phyloP scores from a whole-genome alignment of 1,284 basidiomycete species.

The Rhodotorula glutinis region DNA sequence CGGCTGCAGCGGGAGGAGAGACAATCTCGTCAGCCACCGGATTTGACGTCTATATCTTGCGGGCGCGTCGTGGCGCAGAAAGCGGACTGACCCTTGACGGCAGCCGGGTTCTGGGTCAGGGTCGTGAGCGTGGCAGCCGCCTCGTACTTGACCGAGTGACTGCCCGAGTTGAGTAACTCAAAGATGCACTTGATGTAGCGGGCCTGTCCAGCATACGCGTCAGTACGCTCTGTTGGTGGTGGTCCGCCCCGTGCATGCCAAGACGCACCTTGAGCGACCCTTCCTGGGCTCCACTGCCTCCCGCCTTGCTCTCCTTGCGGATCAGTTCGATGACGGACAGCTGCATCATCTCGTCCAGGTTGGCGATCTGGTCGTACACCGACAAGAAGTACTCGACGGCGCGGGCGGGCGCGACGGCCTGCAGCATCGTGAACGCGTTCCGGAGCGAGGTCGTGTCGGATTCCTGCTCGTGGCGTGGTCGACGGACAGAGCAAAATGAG shows the following conservation, averaged over 20 bases:
- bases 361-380: conserved; percentile 77
- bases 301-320: conserved; percentile 75
- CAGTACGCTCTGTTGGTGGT: not conserved
- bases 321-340: conserved; percentile 96
- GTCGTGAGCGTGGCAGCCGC: conserved; percentile 93
- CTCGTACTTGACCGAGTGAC: conserved; percentile 96
- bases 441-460: conserved; percentile 95
- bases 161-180: conserved; percentile 85
- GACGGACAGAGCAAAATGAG: not conserved
- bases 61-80: no score
- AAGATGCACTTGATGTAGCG: conserved; percentile 93
- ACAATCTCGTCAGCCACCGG: not conserved
- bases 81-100: conserved; percentile 83
- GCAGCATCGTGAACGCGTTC: conserved; percentile 93
- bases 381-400: conserved; percentile 88
- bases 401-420: conserved; percentile 80
- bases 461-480: conserved; percentile 57
- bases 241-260: not conserved
- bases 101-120: conserved; percentile 91
- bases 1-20: conserved; percentile 58
- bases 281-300: conserved; percentile 26
- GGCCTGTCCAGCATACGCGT: conserved; percentile 50
- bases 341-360: conserved; percentile 90
- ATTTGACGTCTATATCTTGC: no score
- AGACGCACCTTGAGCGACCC: conserved; percentile 28